Conservation (phyloP, 1,284 basidiomycete species). For the Cutaneotrichosporon cutaneum region DNA sequence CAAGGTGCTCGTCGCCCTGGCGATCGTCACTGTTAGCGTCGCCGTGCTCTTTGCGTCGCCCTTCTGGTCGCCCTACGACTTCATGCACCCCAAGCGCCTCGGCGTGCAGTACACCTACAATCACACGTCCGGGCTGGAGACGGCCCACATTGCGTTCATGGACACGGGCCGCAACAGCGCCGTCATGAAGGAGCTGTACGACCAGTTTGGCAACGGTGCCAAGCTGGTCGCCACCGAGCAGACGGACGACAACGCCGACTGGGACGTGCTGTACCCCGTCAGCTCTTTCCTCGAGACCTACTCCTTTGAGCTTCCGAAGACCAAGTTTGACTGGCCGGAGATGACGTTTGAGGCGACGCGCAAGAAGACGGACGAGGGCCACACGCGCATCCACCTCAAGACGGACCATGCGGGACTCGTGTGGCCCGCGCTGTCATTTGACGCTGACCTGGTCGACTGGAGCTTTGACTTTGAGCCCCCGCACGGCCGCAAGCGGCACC, state of each 20-base stretch:
- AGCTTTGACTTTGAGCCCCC: slow-evolving; percentile 74
- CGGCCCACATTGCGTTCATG: slow-evolving; percentile 77
- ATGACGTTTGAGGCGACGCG: slow-evolving; percentile 28
- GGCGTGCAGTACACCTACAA: slow-evolving; percentile 87
- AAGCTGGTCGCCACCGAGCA: slow-evolving; percentile 32
- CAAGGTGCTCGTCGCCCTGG: slow-evolving; percentile 56
- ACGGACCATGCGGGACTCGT: slow-evolving; percentile 71
- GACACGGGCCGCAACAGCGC: slow-evolving; percentile 57
- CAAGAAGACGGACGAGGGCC: slow-evolving; percentile 56
- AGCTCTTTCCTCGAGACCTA: slow-evolving; percentile 56
- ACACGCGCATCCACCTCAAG: slow-evolving; percentile 67
- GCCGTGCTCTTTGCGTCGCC: slow-evolving; percentile 64
- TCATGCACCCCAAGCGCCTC: slow-evolving; percentile 81
- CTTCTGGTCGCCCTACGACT: slow-evolving; percentile 69
- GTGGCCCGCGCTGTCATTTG: slow-evolving; percentile 75
- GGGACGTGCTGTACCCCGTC: slow-evolving; percentile 86
- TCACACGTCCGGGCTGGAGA: slow-evolving; percentile 68
- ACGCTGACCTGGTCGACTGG: slow-evolving; percentile 87
- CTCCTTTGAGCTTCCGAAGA: slow-evolving; percentile 28
- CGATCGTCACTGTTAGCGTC: slow-evolving; percentile 56
- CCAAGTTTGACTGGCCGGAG: slow-evolving; percentile 45
- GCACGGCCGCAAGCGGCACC: slow-evolving; percentile 71
- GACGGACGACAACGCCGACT: slow-evolving; percentile 59
- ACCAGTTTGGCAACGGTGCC: slow-evolving; percentile 51
- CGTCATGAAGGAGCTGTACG: slow-evolving; percentile 68